A percentile compares a stretch with the other conserved stretches of the same genome.
phyloP scores from a whole-genome alignment of 2,329 filamentous ascomycete species.

The Coniochaeta prunicola region DNA sequence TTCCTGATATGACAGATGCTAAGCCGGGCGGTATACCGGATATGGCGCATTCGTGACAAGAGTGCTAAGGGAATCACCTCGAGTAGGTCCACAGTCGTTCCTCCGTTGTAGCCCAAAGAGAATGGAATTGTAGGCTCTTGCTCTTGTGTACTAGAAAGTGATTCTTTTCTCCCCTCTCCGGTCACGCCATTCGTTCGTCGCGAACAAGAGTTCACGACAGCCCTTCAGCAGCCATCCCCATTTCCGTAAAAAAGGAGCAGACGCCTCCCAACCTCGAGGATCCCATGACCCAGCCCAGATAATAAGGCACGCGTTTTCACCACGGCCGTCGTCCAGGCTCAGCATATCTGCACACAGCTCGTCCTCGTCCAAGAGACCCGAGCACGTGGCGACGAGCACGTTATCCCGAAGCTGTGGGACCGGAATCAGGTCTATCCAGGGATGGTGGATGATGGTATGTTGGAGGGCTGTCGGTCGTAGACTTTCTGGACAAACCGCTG shows the following conservation, averaged over 20 bases:
- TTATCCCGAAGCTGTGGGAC: background rate
- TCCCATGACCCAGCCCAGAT: conserved; percentile 43
- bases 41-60: no score
- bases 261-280: conserved; percentile 37
- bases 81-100: no score
- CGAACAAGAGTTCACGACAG: conserved; percentile 27
- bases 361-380: background rate
- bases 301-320: conserved; percentile 12
- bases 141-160: no score
- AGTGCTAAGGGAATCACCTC: no score
- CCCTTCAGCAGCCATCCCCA: conserved; percentile 32
- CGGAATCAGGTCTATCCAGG: background rate
- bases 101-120: no score
- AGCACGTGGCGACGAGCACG: background rate
- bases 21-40: no score
- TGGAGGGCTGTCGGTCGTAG: background rate
- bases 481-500: background rate
- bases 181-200: conserved; percentile 28
- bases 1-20: no score
- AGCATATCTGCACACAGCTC: background rate
- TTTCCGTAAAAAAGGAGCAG: conserved; percentile 33
- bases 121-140: no score
- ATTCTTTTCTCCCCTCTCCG: background rate
- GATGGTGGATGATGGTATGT: background rate
- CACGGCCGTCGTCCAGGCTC: background rate